Evolutionary conservation across 23 red algal genomes (phyloP).

Genomic region (Chondrus crispus): DNA sequence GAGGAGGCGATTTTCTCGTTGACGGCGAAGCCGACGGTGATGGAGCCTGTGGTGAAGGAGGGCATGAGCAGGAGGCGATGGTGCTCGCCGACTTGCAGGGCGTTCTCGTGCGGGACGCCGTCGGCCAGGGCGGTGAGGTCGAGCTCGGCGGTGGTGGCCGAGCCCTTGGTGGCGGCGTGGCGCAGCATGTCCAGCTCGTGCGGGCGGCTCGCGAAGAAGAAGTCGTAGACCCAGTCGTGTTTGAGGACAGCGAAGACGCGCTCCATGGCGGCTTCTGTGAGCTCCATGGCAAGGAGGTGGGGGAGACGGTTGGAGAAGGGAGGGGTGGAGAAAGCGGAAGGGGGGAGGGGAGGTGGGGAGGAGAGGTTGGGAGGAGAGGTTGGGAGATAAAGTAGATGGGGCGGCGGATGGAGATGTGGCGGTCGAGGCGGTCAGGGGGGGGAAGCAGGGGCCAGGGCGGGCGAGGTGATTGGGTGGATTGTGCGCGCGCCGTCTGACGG

Average conservation of each 20-base stretch:
- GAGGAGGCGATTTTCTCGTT: slow-evolving; percentile 35
- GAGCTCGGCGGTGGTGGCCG: slow-evolving; percentile 9
- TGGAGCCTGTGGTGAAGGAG: slow-evolving; percentile 27
- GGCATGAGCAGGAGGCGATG: slow-evolving; percentile 26
- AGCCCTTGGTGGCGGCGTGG: slow-evolving; percentile 1
- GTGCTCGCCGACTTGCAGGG: slow-evolving; percentile 19
- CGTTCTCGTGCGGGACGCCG: background rate
- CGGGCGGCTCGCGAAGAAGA: slow-evolving; percentile 25
- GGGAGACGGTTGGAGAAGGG: background rate
- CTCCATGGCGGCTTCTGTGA: background rate
- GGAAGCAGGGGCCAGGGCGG: background rate
- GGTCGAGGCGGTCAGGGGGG: background rate
- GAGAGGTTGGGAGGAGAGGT: background rate
- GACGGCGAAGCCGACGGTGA: slow-evolving; percentile 39
- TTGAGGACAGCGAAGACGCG: slow-evolving; percentile 9
- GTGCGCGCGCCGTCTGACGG: background rate
- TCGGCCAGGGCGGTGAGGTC: background rate
- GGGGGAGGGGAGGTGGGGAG: background rate
- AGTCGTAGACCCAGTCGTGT: slow-evolving; percentile 46
- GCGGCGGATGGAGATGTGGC: background rate
- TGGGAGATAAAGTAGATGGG: background rate
- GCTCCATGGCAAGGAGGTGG: background rate
- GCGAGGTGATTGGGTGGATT: background rate
- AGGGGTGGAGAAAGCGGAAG: background rate
- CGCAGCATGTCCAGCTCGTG: slow-evolving; percentile 15